Evolutionary conservation across 768 basidiomycete species (phyloP).

Genomic region (Collybia mongolica): DNA sequence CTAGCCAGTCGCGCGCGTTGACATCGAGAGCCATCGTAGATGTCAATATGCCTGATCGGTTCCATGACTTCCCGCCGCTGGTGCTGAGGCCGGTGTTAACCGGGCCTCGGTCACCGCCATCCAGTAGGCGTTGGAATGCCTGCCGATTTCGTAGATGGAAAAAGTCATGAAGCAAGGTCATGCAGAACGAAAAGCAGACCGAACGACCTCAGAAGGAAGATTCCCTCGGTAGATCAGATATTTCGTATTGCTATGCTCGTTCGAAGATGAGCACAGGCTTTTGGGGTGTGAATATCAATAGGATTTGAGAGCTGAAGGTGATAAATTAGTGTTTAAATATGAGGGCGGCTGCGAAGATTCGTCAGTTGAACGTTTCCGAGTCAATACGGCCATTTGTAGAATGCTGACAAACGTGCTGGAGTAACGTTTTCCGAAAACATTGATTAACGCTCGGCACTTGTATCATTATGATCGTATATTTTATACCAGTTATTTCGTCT

Average conservation of each 20-base stretch:
- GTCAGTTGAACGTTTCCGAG: constrained; percentile 1
- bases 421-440: background rate
- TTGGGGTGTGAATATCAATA: background rate
- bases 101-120: constrained; percentile 40
- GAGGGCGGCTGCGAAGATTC: background rate
- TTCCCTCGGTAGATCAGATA: constrained; percentile 25
- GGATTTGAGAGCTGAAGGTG: background rate
- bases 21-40: constrained; percentile 44
- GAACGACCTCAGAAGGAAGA: constrained; percentile 35
- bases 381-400: background rate
- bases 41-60: constrained; percentile 38
- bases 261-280: constrained; percentile 19
- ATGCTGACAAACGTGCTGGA: background rate
- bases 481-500: no score
- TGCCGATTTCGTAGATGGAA: constrained; percentile 70
- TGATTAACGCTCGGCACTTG: no score
- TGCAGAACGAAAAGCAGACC: constrained; percentile 43
- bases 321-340: background rate
- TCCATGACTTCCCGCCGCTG: constrained; percentile 61
- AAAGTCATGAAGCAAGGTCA: constrained; percentile 81
- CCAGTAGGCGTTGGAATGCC: constrained; percentile 75
- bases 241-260: constrained; percentile 22
- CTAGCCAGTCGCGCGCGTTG: constrained; percentile 70
- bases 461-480: no score
- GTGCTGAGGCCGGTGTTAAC: constrained; percentile 32